A percentile compares a stretch with the other conserved stretches of the same genome.
phyloP scores from a whole-genome alignment of 768 basidiomycete genomes.

The Psilocybe subaeruginosa region DNA sequence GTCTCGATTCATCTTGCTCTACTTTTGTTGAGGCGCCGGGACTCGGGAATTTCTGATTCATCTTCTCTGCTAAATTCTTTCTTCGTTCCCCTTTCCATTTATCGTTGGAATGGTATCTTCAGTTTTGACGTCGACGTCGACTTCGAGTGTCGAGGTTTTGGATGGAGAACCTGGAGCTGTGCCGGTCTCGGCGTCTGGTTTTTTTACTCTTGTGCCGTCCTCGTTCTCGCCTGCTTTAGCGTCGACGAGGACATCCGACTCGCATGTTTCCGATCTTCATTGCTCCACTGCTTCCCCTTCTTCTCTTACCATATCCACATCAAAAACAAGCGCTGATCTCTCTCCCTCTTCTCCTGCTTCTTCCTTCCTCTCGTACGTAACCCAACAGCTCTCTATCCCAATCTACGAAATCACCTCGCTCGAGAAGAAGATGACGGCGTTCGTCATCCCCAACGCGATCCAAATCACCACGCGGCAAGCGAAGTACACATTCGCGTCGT shows the following conservation, averaged over 20 bases:
- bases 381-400: slow-evolving; percentile 22
- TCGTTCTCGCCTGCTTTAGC: neutral
- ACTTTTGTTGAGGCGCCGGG: neutral
- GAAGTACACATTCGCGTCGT: slow-evolving; percentile 95
- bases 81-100: neutral
- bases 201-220: neutral
- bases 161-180: neutral
- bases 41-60: neutral
- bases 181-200: neutral
- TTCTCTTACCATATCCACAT: neutral
- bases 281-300: neutral
- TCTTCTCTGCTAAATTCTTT: neutral
- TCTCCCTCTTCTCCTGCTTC: neutral
- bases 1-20: neutral
- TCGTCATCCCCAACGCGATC: slow-evolving; percentile 97
- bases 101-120: neutral
- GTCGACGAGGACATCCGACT: neutral
- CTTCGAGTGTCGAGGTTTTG: neutral
- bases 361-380: slow-evolving; percentile 9
- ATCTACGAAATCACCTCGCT: slow-evolving; percentile 74
- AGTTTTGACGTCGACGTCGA: neutral
- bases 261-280: neutral
- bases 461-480: slow-evolving; percentile 80
- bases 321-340: slow-evolving; percentile 7
- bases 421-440: slow-evolving; percentile 98